A percentile compares a stretch with the other conserved stretches of the same genome.
Evolutionary conservation across 306 rosid species (phyloP).

Genomic region (Gastrolobium villosum): DNA sequence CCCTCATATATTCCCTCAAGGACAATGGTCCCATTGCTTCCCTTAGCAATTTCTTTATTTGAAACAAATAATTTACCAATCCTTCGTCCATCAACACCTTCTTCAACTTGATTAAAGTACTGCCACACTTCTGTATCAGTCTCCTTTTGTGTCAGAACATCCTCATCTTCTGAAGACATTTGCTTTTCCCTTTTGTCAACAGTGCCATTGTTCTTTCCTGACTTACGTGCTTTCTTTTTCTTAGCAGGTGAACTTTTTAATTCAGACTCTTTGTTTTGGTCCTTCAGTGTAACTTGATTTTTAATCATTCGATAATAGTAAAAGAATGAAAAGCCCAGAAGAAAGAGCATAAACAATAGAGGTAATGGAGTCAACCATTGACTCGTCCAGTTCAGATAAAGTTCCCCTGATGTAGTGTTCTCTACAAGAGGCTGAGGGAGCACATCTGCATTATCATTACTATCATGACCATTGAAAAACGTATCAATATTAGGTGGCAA

Average conservation of each 20-base stretch:
- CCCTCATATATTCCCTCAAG: slow-evolving; percentile 85
- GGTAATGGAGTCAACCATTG: slow-evolving; percentile 47
- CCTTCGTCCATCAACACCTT: slow-evolving; percentile 62
- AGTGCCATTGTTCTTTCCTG: slow-evolving; percentile 48
- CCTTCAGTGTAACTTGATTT: slow-evolving; percentile 38
- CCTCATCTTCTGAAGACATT: slow-evolving; percentile 51
- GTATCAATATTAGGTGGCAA: slow-evolving; percentile 38
- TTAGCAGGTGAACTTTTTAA: slow-evolving; percentile 56
- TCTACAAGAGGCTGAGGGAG: slow-evolving; percentile 43
- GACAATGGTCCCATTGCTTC: slow-evolving; percentile 88
- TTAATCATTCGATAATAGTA: slow-evolving; percentile 38
- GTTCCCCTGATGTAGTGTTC: slow-evolving; percentile 39
- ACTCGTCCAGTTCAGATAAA: slow-evolving; percentile 36
- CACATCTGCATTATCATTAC: slow-evolving; percentile 40
- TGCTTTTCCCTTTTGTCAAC: slow-evolving; percentile 51
- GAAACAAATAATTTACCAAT: slow-evolving; percentile 77
- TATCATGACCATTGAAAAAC: slow-evolving; percentile 37
- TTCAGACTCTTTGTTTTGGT: slow-evolving; percentile 47
- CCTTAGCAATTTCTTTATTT: slow-evolving; percentile 78
- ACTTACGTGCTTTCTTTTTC: slow-evolving; percentile 62
- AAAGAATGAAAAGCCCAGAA: slow-evolving; percentile 46
- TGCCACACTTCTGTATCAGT: slow-evolving; percentile 44
- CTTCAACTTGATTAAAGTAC: slow-evolving; percentile 45
- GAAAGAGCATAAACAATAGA: slow-evolving; percentile 43
- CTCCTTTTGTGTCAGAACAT: slow-evolving; percentile 19